Evolutionary conservation across 2,329 filamentous ascomycete species (phyloP).

Genomic region (Aspergillus sp.): DNA sequence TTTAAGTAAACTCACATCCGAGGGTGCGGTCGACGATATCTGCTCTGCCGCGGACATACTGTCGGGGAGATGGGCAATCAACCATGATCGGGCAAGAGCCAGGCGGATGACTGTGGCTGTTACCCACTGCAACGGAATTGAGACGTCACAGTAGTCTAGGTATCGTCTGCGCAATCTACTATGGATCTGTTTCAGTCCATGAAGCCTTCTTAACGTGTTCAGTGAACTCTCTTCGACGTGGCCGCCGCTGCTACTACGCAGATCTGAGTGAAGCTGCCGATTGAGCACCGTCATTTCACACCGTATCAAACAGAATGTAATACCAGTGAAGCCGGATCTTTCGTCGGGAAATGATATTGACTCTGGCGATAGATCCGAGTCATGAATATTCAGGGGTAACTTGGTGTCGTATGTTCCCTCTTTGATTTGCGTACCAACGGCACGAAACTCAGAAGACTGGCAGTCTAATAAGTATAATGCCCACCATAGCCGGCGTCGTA

Average conservation of each 20-base stretch:
- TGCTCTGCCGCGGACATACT: no score
- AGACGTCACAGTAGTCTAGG: conserved; percentile 54
- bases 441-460: conserved; percentile 58
- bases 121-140: conserved; percentile 43
- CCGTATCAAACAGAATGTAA: conserved; percentile 56
- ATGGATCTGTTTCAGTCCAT: conserved; percentile 43
- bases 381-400: conserved; percentile 59
- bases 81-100: background rate
- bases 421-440: conserved; percentile 53
- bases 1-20: conserved; percentile 27
- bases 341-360: conserved; percentile 54
- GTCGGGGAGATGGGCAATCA: background rate
- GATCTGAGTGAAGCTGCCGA: conserved; percentile 12
- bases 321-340: conserved; percentile 56
- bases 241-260: background rate
- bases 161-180: conserved; percentile 41
- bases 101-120: background rate
- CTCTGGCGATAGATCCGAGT: conserved; percentile 53
- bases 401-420: conserved; percentile 52
- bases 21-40: no score
- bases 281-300: conserved; percentile 54
- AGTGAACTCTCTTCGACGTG: conserved; percentile 28
- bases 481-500: conserved; percentile 70
- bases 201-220: conserved; percentile 37
- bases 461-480: conserved; percentile 59